These are phyloP conservation scores for Populus pruinosa DNA, from an alignment of 345 rosid genomes.

Conservation along the genomic window DNA sequence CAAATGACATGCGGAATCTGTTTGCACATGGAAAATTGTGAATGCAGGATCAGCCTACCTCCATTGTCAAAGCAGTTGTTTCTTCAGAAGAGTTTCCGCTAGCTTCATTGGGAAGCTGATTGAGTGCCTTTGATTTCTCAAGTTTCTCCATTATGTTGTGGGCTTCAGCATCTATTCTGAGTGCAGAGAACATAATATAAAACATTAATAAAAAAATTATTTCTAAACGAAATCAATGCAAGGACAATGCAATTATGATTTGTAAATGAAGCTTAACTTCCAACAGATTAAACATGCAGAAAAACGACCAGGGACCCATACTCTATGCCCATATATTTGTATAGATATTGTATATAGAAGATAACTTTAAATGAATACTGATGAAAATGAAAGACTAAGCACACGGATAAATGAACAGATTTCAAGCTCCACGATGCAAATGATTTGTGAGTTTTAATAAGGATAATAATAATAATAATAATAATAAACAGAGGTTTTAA, in stretches of 20 bases:
- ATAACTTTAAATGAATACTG: background rate
- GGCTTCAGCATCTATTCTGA: constrained; percentile 94
- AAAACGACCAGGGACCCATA: too few species aligned
- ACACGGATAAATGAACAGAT: background rate
- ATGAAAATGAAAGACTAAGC: background rate
- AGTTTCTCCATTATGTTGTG: constrained; percentile 56
- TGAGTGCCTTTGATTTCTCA: constrained; percentile 40
- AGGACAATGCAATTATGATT: too few species aligned
- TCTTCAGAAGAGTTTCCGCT: constrained; percentile 37
- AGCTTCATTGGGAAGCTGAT: constrained; percentile 31
- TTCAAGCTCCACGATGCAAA: too few species aligned
- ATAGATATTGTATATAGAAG: background rate
- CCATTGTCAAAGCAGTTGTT: constrained; percentile 33
- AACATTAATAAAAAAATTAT: constrained; percentile 21
- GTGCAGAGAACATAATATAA: constrained; percentile 35
- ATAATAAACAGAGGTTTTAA: too few species aligned
- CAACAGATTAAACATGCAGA: too few species aligned
- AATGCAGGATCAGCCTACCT: constrained; percentile 41
- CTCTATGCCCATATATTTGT: too few species aligned
- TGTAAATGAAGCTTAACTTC: too few species aligned
- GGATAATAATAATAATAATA: too few species aligned
- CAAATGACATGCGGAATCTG: background rate
- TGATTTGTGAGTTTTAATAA: too few species aligned
- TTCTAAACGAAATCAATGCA: background rate
- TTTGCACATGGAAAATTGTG: background rate